Evolutionary conservation across 371 early-diverging fungal species (phyloP), one percentile per base, ranked within the genome.

Genomic region (Actinomucor elegans): DNA sequence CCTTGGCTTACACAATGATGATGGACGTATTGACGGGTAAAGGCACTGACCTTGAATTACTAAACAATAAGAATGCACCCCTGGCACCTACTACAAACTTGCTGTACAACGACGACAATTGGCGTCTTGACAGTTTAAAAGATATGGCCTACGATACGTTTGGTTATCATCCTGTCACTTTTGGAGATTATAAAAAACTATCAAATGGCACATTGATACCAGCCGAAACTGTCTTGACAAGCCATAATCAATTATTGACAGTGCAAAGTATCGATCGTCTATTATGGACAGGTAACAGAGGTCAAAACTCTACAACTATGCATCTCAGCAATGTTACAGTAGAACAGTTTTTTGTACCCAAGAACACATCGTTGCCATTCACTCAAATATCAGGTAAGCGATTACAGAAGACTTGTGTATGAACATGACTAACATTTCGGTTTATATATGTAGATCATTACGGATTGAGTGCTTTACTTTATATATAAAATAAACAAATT

Each of bases 81-180:
- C n/a, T 41, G 18, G 21, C 41, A 10, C 26, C 21, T n/a, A 41
- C 41, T 6, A 41, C 24, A 12, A 11, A 28, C 11, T 15, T 15
- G 42, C 54, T 47, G 7, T 31, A 44, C 14, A 9, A 26, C 37
- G 14, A 26, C 15, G 7, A 7, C 43, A n/a, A 32, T 7, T 63
- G 59, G 60, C 55, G 17, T 1, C 23, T 67, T 6, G 41, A 61
- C 26, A 53, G 61, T 29, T 52, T 84, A 44, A 59, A 51, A 4
- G 92, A 92, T 51, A 34, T 85, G 4, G 64, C 79, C 14, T 74
- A 79, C 26, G 74, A 84, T 41, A 63, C 67, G 5, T 71, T 72
- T 31, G 84, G 84, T 8, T 75, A 85, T 55, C 92, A 92, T 50
- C 92, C 92, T 2, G 82, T 93, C 17, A 92, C 93, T 1, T 90